Evolutionary conservation across 305 asterid species (phyloP).

Genomic region (Ajuga reptans): DNA sequence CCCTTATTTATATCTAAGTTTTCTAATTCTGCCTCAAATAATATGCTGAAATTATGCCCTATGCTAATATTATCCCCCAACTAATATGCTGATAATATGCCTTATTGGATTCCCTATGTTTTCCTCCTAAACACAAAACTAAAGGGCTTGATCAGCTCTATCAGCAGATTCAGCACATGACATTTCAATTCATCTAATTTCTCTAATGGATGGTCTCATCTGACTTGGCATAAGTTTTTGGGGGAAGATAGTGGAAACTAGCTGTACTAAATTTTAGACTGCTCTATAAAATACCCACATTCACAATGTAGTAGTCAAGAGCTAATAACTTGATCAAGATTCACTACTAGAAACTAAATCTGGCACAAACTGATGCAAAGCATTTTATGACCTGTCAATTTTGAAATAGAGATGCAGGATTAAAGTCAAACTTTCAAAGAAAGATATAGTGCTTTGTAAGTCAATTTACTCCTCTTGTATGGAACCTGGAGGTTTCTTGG

Average conservation of each 20-base stretch:
- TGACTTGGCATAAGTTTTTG: not conserved
- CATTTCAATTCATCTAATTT: not conserved
- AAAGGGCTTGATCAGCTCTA: too few relatives aligned
- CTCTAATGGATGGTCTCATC: not conserved
- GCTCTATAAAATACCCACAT: not conserved
- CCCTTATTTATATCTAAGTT: too few relatives aligned
- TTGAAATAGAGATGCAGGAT: not conserved
- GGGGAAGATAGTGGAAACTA: not conserved
- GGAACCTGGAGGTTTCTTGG: not conserved
- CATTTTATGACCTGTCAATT: not conserved
- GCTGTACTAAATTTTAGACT: not conserved
- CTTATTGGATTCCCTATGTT: too few relatives aligned
- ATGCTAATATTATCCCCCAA: too few relatives aligned
- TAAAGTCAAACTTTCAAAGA: not conserved
- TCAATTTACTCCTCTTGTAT: too few relatives aligned
- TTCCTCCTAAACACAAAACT: too few relatives aligned
- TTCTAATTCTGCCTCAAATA: too few relatives aligned
- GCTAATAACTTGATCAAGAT: not conserved
- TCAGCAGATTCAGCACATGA: too few relatives aligned
- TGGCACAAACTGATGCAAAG: too few relatives aligned
- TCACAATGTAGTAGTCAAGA: not conserved
- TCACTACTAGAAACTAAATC: too few relatives aligned
- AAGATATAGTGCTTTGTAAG: not conserved
- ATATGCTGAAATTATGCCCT: too few relatives aligned
- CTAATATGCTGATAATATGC: too few relatives aligned